Percentiles rank a stretch among this genome's conserved stretches.
Conservation (phyloP, 2,329 filamentous ascomycete genomes). For the Paecilomyces formosus region DNA sequence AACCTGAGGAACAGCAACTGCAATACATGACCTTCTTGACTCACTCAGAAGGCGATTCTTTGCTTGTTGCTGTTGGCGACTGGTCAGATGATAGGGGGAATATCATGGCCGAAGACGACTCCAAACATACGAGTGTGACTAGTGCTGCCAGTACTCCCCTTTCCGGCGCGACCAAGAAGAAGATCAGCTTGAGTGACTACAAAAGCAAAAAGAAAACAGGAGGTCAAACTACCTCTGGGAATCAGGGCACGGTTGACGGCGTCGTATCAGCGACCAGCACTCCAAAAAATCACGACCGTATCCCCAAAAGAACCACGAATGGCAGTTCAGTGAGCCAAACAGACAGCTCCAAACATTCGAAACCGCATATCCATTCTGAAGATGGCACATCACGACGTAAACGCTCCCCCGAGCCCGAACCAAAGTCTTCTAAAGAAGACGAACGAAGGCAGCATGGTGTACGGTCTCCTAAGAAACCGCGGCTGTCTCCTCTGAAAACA, state of each 20-base stretch:
- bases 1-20: conserved; percentile 47
- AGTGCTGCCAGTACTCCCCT: conserved; percentile 35
- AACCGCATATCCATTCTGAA: background rate
- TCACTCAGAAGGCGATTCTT: conserved; percentile 48
- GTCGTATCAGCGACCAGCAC: conserved; percentile 8
- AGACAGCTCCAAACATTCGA: background rate
- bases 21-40: conserved; percentile 58
- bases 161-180: conserved; percentile 46
- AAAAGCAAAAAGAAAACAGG: conserved; percentile 46
- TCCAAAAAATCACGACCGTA: conserved; percentile 13
- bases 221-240: conserved; percentile 17
- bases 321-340: background rate
- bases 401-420: conserved; percentile 16
- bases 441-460: conserved; percentile 14
- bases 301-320: conserved; percentile 8
- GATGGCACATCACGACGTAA: conserved; percentile 16
- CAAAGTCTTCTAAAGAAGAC: conserved; percentile 9
- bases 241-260: conserved; percentile 13
- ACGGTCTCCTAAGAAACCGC: conserved; percentile 31
- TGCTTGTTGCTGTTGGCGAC: conserved; percentile 46
- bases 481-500: conserved; percentile 29
- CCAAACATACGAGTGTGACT: conserved; percentile 22
- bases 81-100: conserved; percentile 44
- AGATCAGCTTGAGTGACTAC: conserved; percentile 55
- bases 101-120: conserved; percentile 36